Percentiles rank a stretch among this genome's conserved stretches.
These are phyloP conservation scores for Jatropha curcas DNA, from an alignment of 345 rosid species.

Conservation along the genomic window DNA sequence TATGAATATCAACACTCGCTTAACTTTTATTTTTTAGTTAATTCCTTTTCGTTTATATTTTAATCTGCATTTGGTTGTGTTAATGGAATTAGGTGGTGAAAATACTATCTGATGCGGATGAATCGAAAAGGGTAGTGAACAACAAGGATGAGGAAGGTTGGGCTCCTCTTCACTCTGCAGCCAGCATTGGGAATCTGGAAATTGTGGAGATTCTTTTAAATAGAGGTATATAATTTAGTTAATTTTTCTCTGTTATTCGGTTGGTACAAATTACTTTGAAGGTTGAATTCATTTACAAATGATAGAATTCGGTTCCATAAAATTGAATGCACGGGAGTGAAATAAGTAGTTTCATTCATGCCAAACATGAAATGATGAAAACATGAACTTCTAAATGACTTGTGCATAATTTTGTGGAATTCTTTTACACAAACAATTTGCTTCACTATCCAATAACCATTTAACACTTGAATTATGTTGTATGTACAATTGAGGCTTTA, in stretches of 20 bases:
- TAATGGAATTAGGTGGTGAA: conserved; percentile 48
- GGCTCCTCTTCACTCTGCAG: conserved; percentile 84
- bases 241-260: no score
- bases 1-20: neutral
- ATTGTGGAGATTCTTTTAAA: conserved; percentile 56
- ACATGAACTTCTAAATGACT: no score
- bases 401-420: no score
- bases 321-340: no score
- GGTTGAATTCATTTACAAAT: no score
- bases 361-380: no score
- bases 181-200: conserved; percentile 70
- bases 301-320: no score
- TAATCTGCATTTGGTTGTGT: neutral
- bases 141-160: conserved; percentile 88
- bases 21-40: neutral
- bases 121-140: conserved; percentile 46
- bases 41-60: no score
- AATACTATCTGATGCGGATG: conserved; percentile 52
- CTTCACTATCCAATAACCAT: neutral
- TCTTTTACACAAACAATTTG: no score
- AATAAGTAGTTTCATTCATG: no score
- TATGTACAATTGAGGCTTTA: neutral
- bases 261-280: no score
- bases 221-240: conserved; percentile 40
- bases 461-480: neutral